Conservation (phyloP, 257 asterid genomes). For the Nicotiana noctiflora region DNA sequence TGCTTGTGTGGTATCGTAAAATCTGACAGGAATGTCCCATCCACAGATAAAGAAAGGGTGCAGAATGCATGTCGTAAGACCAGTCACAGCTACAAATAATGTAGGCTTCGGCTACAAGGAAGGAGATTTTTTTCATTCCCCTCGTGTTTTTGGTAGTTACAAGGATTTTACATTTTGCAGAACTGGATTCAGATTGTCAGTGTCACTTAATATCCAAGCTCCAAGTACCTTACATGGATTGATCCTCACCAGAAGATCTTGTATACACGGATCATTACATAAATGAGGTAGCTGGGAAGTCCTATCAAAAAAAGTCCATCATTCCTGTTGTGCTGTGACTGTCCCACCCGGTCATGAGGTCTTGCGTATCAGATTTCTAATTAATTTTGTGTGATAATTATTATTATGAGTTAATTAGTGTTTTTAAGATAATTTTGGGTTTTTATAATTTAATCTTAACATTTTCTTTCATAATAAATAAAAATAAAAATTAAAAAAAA, state of each 20-base stretch:
- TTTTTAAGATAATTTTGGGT: too few relatives aligned
- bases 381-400: too few relatives aligned
- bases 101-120: not conserved
- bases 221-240: not conserved
- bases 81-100: not conserved
- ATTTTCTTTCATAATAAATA: too few relatives aligned
- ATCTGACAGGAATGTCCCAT: not conserved
- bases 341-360: not conserved
- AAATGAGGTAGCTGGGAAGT: conserved; percentile 12
- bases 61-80: not conserved
- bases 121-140: not conserved
- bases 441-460: too few relatives aligned
- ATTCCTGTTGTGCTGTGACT: not conserved
- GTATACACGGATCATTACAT: not conserved
- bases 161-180: not conserved
- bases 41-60: not conserved
- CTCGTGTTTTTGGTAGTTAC: not conserved
- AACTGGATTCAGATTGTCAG: not conserved
- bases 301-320: not conserved
- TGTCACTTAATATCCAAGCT: not conserved
- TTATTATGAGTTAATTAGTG: too few relatives aligned
- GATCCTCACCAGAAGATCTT: not conserved
- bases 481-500: too few relatives aligned
- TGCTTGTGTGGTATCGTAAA: not conserved
- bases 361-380: not conserved